Conservation (phyloP, 805 yeast genomes). For the Starmerella vaccinii region DNA sequence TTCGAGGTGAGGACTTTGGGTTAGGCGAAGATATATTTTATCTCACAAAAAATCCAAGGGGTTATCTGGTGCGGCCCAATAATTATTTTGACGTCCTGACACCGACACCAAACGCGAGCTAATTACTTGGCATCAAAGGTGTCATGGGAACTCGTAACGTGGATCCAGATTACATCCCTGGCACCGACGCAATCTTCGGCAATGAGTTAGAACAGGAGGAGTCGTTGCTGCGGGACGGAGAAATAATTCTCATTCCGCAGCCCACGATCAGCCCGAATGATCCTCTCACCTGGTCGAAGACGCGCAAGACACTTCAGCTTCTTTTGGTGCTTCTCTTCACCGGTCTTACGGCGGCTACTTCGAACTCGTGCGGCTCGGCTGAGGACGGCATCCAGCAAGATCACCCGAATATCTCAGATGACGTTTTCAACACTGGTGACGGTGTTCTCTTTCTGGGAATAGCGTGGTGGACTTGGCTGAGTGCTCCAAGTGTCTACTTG, state of each 20-base stretch:
- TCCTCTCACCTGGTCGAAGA: conserved; percentile 52
- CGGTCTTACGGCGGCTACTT: conserved; percentile 43
- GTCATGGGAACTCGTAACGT: not conserved
- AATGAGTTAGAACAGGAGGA: conserved; percentile 25
- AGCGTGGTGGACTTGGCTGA: conserved; percentile 51
- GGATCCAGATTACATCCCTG: conserved; percentile 23
- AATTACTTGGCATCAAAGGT: not conserved
- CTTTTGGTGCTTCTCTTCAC: conserved; percentile 33
- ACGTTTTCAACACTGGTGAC: conserved; percentile 68
- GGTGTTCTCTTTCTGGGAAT: conserved; percentile 65
- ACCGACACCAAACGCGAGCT: not conserved
- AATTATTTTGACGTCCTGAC: not conserved
- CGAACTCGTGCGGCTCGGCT: conserved; percentile 64
- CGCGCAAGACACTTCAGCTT: conserved; percentile 40
- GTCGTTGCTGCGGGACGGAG: conserved; percentile 26
- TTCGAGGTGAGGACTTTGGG: not conserved
- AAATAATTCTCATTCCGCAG: conserved; percentile 49
- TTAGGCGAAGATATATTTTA: not conserved
- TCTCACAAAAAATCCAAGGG: not conserved
- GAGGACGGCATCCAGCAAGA: conserved; percentile 54
- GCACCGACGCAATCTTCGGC: conserved; percentile 32
- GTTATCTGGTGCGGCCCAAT: not conserved
- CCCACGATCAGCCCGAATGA: conserved; percentile 63
- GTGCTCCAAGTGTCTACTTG: conserved; percentile 20
- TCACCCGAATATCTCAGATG: conserved; percentile 51